Evolutionary conservation across 2,329 filamentous ascomycete genomes (phyloP).

Genomic region (Fusarium solani-melongenae): DNA sequence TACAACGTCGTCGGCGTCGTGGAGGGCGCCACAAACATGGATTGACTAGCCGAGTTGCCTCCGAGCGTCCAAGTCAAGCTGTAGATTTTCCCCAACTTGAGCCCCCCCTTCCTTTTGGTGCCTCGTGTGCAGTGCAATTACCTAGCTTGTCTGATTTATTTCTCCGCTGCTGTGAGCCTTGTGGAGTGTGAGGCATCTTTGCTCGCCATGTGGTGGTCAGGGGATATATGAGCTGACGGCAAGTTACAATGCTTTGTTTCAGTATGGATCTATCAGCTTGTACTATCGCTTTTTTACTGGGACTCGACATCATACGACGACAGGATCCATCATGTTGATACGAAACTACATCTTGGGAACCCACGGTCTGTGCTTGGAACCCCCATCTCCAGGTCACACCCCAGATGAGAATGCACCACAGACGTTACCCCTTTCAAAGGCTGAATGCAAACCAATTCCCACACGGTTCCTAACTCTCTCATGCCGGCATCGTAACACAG

Average conservation of each 20-base stretch:
- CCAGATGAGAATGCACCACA: background rate
- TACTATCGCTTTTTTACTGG: background rate
- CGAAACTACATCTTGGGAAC: background rate
- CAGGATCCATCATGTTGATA: background rate
- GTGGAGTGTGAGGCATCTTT: background rate
- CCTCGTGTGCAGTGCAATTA: background rate
- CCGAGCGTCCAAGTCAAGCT: constrained; percentile 35
- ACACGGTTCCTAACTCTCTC: background rate
- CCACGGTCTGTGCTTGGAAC: background rate
- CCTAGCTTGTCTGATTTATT: constrained; percentile 12
- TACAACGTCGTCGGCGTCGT: constrained; percentile 89
- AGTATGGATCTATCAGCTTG: background rate
- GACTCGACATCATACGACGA: background rate
- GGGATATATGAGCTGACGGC: background rate
- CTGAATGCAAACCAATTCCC: background rate
- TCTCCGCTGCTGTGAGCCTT: constrained; percentile 36
- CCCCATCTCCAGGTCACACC: background rate
- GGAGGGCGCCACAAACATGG: constrained; percentile 68
- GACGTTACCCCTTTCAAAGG: background rate
- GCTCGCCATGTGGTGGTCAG: background rate
- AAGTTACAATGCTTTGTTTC: background rate
- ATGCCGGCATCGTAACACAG: constrained; percentile 9
- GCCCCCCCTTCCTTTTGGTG: background rate
- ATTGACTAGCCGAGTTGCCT: constrained; percentile 45
- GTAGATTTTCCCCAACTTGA: constrained; percentile 13